phyloP scores from a whole-genome alignment of 768 basidiomycete species.

The Boletus sp. region DNA sequence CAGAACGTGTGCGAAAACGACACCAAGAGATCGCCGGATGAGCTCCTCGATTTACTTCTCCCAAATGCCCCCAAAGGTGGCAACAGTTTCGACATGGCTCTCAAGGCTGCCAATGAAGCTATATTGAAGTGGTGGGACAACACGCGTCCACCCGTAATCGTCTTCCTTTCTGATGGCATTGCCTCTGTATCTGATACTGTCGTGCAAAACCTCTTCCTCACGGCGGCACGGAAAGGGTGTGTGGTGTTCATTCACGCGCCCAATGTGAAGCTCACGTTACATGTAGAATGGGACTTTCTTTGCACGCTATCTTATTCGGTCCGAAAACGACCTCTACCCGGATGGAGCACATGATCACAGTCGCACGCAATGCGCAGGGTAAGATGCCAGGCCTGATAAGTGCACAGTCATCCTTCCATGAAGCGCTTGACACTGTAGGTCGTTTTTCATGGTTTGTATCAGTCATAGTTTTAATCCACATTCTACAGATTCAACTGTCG shows the following conservation, averaged over 20 bases:
- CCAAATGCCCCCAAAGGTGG: conserved; percentile 34
- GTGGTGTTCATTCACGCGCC: neutral
- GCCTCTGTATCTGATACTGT: conserved; percentile 33
- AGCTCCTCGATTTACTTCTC: conserved; percentile 44
- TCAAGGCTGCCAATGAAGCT: conserved; percentile 33
- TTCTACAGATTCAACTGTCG: conserved; percentile 46
- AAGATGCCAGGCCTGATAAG: conserved; percentile 26
- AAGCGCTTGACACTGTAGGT: conserved; percentile 51
- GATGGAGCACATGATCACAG: conserved; percentile 46
- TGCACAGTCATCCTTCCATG: conserved; percentile 44
- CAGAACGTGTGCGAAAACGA: conserved; percentile 41
- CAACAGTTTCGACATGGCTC: conserved; percentile 44
- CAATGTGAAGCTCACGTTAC: neutral
- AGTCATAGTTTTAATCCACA: neutral
- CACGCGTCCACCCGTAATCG: conserved; percentile 46
- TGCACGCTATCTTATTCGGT: conserved; percentile 59
- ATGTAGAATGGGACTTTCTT: conserved; percentile 50
- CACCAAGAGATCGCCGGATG: conserved; percentile 38
- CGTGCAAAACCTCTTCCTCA: conserved; percentile 38
- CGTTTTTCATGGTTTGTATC: neutral
- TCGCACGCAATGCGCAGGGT: conserved; percentile 47
- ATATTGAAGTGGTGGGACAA: conserved; percentile 48
- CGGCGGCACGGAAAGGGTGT: conserved; percentile 43
- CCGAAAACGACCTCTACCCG: conserved; percentile 18
- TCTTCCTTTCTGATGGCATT: conserved; percentile 60